Evolutionary conservation across 2,329 filamentous ascomycete species (phyloP).

Genomic region (Phaeoacremonium minimum): DNA sequence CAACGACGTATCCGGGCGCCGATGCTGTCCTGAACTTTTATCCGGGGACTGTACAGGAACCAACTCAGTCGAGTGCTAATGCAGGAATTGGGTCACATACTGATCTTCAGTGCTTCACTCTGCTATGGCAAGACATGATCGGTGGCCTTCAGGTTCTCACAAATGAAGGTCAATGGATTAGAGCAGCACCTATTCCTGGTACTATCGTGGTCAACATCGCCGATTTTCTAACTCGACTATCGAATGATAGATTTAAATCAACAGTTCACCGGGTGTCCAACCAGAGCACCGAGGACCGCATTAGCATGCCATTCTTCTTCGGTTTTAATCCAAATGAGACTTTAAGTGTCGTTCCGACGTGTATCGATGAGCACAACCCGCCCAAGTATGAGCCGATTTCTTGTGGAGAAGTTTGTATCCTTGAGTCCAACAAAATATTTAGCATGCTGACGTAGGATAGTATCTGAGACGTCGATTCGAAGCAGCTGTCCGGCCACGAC

Average conservation of each 20-base stretch:
- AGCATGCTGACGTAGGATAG: too few species aligned
- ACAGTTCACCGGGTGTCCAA: conserved; percentile 44
- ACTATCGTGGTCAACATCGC: conserved; percentile 51
- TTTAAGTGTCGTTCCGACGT: too few species aligned
- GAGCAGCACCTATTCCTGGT: conserved; percentile 30
- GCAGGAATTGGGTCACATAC: conserved; percentile 47
- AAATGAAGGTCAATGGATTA: conserved; percentile 32
- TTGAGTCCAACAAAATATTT: too few species aligned
- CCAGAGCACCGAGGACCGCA: conserved; percentile 28
- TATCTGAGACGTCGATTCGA: too few species aligned
- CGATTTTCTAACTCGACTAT: conserved; percentile 45
- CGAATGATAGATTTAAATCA: conserved; percentile 42
- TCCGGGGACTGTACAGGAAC: conserved; percentile 16
- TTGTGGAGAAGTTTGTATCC: too few species aligned
- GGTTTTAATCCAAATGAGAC: conserved; percentile 33
- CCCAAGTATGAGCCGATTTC: too few species aligned
- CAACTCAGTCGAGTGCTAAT: conserved; percentile 11
- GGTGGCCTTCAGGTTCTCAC: conserved; percentile 39
- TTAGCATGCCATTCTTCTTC: conserved; percentile 44
- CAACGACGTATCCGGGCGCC: conserved; percentile 47
- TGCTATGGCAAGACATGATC: conserved; percentile 36
- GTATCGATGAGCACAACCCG: too few species aligned
- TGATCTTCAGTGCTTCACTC: conserved; percentile 47
- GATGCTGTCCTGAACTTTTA: conserved; percentile 36
- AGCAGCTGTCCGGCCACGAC: too few species aligned